phyloP scores from a whole-genome alignment of 106 monocot species.

The Posidonia australis region DNA sequence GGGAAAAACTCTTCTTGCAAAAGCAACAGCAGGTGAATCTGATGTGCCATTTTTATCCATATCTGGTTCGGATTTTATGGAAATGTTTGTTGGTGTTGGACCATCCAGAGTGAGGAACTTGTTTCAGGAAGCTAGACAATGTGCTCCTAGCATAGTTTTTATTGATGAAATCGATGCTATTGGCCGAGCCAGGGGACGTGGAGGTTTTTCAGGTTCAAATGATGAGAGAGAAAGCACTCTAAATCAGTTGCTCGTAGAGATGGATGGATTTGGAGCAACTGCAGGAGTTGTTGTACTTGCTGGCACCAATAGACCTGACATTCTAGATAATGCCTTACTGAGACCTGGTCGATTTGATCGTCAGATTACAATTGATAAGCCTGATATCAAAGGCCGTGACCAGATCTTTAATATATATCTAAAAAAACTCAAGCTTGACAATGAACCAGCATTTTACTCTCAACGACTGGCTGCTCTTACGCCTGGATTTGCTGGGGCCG shows the following conservation, averaged over 20 bases:
- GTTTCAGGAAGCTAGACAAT: constrained; percentile 81
- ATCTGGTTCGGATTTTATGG: constrained; percentile 96
- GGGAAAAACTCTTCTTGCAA: constrained; percentile 90
- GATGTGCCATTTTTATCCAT: constrained; percentile 84
- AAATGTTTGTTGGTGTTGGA: constrained; percentile 99
- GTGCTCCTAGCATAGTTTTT: constrained; percentile 80
- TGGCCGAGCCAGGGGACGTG: constrained; percentile 75
- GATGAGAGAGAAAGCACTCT: constrained; percentile 88
- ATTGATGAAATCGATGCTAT: constrained; percentile 93
- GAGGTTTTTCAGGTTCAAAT: constrained; percentile 69
- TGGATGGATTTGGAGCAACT: constrained; percentile 91
- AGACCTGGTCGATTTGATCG: constrained; percentile 87
- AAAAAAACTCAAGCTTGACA: constrained; percentile 73
- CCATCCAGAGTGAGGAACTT: constrained; percentile 81
- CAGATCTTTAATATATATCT: constrained; percentile 85
- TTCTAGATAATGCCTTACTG: constrained; percentile 77
- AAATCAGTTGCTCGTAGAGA: constrained; percentile 79
- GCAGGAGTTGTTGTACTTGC: constrained; percentile 82
- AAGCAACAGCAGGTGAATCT: constrained; percentile 95
- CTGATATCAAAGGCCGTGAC: constrained; percentile 85
- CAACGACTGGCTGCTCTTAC: constrained; percentile 78
- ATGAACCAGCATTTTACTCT: constrained; percentile 76
- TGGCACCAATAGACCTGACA: constrained; percentile 79
- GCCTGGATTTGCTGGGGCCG: constrained; percentile 92
- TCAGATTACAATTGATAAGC: constrained; percentile 80